Evolutionary conservation across 768 basidiomycete species (phyloP).

Genomic region (Kwoniella sp.): DNA sequence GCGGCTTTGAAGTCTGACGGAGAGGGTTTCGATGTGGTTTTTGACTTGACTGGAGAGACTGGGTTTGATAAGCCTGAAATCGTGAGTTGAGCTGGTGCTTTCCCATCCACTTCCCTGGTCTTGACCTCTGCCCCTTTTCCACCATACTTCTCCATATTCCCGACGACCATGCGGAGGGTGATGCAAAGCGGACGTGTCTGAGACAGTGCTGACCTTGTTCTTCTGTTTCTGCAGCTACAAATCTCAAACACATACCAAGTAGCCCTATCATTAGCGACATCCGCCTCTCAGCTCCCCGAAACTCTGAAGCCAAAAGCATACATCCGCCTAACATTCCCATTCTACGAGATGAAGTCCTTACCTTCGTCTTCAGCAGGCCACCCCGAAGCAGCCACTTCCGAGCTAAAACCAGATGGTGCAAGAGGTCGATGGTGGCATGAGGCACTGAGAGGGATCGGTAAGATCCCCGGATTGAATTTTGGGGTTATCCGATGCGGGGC

Average conservation of each 20-base stretch:
- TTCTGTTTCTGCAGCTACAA: conserved; percentile 35
- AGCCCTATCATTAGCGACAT: conserved; percentile 42
- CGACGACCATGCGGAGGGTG: too few relatives aligned
- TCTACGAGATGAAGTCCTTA: conserved; percentile 53
- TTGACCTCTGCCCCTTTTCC: too few relatives aligned
- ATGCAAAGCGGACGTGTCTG: too few relatives aligned
- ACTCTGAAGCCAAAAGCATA: conserved; percentile 37
- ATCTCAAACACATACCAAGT: conserved; percentile 49
- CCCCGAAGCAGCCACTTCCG: conserved; percentile 28
- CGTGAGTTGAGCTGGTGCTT: too few relatives aligned
- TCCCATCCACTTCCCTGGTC: too few relatives aligned
- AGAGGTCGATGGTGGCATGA: conserved; percentile 55
- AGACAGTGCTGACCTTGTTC: too few relatives aligned
- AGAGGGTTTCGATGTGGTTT: conserved; percentile 44
- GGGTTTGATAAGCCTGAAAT: conserved; percentile 51
- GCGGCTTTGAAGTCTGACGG: neutral
- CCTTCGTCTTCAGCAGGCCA: conserved; percentile 40
- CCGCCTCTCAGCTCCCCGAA: conserved; percentile 32
- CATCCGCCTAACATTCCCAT: conserved; percentile 48
- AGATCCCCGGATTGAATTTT: conserved; percentile 34
- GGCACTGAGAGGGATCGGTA: conserved; percentile 42
- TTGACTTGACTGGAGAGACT: conserved; percentile 52
- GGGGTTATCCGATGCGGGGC: conserved; percentile 47
- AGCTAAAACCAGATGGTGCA: conserved; percentile 45
- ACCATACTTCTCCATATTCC: too few relatives aligned